These are phyloP conservation scores for Gaeumannomyces tritici DNA, from an alignment of 2,329 filamentous ascomycete genomes.

Conservation along the genomic window DNA sequence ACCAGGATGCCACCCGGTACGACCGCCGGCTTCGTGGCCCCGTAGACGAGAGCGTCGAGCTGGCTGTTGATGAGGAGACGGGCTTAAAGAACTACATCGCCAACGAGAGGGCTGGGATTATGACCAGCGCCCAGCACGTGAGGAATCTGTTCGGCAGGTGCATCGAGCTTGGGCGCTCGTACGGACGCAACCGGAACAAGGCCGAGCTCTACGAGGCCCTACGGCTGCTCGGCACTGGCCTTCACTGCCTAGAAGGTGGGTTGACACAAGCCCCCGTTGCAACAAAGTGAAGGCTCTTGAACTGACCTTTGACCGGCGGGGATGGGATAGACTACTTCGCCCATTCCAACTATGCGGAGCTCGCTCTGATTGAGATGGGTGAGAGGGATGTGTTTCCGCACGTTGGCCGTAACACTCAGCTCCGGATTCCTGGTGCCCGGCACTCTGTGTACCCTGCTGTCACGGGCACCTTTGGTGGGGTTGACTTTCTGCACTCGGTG, in stretches of 20 bases:
- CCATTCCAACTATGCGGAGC: constrained; percentile 87
- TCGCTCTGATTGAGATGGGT: constrained; percentile 79
- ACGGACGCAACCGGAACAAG: constrained; percentile 55
- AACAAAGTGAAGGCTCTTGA: neutral
- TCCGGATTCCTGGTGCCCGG: constrained; percentile 59
- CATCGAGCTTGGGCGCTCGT: constrained; percentile 72
- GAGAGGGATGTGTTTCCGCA: constrained; percentile 78
- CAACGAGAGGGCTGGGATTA: constrained; percentile 67
- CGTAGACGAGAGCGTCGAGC: constrained; percentile 67
- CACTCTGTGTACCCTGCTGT: constrained; percentile 68
- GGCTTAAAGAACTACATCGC: constrained; percentile 94
- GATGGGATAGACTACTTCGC: constrained; percentile 63
- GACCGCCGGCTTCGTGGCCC: constrained; percentile 73
- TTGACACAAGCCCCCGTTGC: neutral
- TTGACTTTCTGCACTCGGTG: constrained; percentile 88
- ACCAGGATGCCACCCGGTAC: constrained; percentile 74
- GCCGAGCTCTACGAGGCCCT: constrained; percentile 82
- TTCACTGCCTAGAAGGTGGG: constrained; percentile 75
- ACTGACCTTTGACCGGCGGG: neutral
- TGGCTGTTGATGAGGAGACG: constrained; percentile 65
- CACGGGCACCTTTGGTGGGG: constrained; percentile 89
- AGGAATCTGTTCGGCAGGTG: constrained; percentile 62
- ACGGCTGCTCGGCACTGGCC: constrained; percentile 74
- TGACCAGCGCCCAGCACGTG: constrained; percentile 72
- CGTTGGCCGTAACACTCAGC: constrained; percentile 63